Evolutionary conservation across 2,329 filamentous ascomycete genomes (phyloP), one percentile per base, ranked within the genome.

Genomic region (Fusarium xylarioides): DNA sequence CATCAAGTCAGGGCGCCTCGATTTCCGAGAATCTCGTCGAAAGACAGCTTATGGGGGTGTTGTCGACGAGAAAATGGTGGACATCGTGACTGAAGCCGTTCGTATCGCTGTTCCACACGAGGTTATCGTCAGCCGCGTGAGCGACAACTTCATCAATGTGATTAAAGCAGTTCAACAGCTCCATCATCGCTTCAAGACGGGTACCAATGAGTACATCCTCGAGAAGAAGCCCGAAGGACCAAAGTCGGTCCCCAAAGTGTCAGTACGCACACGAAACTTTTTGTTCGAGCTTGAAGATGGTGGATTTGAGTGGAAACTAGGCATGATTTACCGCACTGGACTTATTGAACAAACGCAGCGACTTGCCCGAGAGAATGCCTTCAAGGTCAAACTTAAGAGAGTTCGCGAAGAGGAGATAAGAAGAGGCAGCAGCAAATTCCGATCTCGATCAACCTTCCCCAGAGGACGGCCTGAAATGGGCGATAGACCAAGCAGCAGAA

Each of bases 271-370:
- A 61, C 93, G 93, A 76, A 93, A 93, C 10, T 86, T 99, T 30
- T 84, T 97, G 5, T 95, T 99, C 66, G 95, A 98, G 79, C 86
- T 99, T 40, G 96, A 99, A 82, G 96, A 99, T 80, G 95, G 96
- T 55, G 92, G 94, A 0, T 99, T 99, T 78, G 96, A 99, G 81
- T 99, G 95, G 93, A 98, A 98, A 80, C 86, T 99, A 15, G 94
- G 95, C 21, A 91, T 95, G 79, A 99, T 99, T 57, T 99, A 98
- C 81, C 91, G 95, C 37, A 90, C 94, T 50, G 96, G 97, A 1
- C 87, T 95, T 26, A 86, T 95, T 62, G 96, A 99, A 81, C 95
- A 98, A 81, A 91, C 92, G 79, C 96, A 98, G 81, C 90, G 96
- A 26, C 85, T 97, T 61, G 95, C 95, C 9, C 91, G 96, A 47